Evolutionary conservation across 805 yeast species (phyloP).

Genomic region (Saccharomycopsis microspora): DNA sequence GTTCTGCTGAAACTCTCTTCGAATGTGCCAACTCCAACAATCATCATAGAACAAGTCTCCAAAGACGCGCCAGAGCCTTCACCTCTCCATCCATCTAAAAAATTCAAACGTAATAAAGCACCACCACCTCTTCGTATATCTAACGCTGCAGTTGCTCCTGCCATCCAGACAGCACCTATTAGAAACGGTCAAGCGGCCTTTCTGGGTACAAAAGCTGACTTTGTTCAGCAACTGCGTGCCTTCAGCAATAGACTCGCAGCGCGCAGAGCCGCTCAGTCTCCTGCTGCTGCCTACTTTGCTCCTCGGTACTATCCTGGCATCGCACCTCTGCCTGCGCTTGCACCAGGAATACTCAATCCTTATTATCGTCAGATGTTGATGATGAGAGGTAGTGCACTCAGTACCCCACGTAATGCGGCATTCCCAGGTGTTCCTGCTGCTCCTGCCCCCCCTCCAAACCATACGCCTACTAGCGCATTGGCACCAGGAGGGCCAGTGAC

Average conservation of each 20-base stretch:
- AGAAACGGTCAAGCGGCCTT: conserved; percentile 5
- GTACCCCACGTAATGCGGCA: conserved; percentile 5
- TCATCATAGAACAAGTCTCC: conserved; percentile 15
- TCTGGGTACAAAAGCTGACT: not conserved
- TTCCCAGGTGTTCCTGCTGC: conserved; percentile 1
- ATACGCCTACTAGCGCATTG: conserved; percentile 1
- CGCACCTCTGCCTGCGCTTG: conserved; percentile 6
- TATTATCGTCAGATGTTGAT: conserved; percentile 10
- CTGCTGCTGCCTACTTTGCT: conserved; percentile 11
- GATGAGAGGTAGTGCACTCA: not conserved
- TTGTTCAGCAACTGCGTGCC: not conserved
- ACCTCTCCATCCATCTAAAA: conserved; percentile 19
- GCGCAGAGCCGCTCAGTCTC: conserved; percentile 15
- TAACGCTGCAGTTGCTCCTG: conserved; percentile 18
- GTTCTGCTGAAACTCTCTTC: conserved; percentile 4
- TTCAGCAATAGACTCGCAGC: conserved; percentile 4
- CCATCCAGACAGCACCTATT: conserved; percentile 25
- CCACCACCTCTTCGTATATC: conserved; percentile 23
- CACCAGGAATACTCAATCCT: conserved; percentile 6
- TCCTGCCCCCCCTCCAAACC: conserved; percentile 1
- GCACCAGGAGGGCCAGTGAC: conserved; percentile 10
- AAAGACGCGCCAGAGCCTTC: not conserved
- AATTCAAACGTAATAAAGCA: conserved; percentile 21
- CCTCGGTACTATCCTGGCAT: conserved; percentile 15
- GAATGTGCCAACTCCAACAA: conserved; percentile 9